Percentiles rank a stretch among this genome's conserved stretches.
Conservation (phyloP, 208 protist species). For the Trypanosoma mega region DNA sequence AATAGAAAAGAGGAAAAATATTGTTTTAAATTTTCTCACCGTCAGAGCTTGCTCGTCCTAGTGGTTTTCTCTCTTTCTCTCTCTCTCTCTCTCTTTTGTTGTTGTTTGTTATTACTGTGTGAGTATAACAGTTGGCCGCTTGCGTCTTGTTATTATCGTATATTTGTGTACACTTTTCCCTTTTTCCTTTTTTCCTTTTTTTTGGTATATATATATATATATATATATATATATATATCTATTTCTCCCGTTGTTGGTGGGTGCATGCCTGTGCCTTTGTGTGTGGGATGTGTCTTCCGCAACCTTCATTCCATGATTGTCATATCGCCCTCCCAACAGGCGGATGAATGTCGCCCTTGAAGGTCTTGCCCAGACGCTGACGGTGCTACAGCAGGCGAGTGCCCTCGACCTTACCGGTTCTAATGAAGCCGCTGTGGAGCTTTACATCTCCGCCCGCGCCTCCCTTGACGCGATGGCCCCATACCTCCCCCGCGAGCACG, state of each 20-base stretch:
- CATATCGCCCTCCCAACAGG: no score
- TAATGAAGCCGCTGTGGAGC: slow-evolving; percentile 51
- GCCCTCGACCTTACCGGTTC: slow-evolving; percentile 60
- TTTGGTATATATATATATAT: slow-evolving; percentile 16
- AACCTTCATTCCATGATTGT: no score
- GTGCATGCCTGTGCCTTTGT: slow-evolving; percentile 14
- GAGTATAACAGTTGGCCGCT: not conserved
- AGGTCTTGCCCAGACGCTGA: slow-evolving; percentile 61
- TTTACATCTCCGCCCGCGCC: slow-evolving; percentile 61
- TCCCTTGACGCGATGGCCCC: slow-evolving; percentile 47
- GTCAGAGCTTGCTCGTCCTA: no score
- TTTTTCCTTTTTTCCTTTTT: slow-evolving; percentile 21
- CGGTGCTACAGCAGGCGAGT: slow-evolving; percentile 70
- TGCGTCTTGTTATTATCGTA: not conserved
- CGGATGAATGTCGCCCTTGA: slow-evolving; percentile 36
- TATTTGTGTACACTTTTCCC: slow-evolving; percentile 19
- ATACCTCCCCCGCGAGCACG: slow-evolving; percentile 47
- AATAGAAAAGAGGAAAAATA: no score
- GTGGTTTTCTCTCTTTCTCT: no score
- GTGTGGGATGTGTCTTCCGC: no score
- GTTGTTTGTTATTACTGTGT: no score
- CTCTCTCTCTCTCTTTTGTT: no score
- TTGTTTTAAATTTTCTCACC: no score
- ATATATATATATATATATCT: slow-evolving; percentile 26
- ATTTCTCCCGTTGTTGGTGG: slow-evolving; percentile 7